phyloP scores from a whole-genome alignment of 768 basidiomycete genomes.

The Hemileccinum rubropunctum region DNA sequence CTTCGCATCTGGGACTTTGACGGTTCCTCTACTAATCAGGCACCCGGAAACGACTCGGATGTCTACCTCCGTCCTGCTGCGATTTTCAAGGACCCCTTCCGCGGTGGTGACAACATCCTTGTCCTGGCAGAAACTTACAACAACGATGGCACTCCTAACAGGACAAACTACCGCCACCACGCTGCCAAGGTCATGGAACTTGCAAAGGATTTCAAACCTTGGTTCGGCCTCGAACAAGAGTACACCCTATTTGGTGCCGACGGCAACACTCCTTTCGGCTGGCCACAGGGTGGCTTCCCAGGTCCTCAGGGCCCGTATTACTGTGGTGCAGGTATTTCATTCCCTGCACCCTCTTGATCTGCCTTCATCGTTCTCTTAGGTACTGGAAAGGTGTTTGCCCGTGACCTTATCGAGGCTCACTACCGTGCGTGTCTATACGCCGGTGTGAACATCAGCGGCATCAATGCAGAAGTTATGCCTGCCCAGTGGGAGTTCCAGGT shows the following conservation, averaged over 20 bases:
- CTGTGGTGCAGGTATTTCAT: slow-evolving; percentile 84
- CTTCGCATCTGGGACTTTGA: slow-evolving; percentile 99
- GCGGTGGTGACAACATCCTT: slow-evolving; percentile 95
- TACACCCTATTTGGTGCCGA: slow-evolving; percentile 97
- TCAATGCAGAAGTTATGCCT: slow-evolving; percentile 99
- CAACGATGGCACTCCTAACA: slow-evolving; percentile 97
- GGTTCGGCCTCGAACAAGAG: slow-evolving; percentile 99
- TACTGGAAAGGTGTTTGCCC: slow-evolving; percentile 96
- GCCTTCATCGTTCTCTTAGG: slow-evolving; percentile 43
- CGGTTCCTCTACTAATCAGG: slow-evolving; percentile 96
- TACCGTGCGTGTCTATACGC: slow-evolving; percentile 95
- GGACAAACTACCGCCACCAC: slow-evolving; percentile 92
- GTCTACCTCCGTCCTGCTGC: slow-evolving; percentile 96
- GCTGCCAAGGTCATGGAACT: slow-evolving; percentile 95
- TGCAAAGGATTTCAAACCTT: slow-evolving; percentile 75
- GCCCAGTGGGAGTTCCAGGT: slow-evolving; percentile 99
- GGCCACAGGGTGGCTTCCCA: slow-evolving; percentile 99
- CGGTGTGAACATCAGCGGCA: slow-evolving; percentile 97
- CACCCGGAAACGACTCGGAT: slow-evolving; percentile 93
- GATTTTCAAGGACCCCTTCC: slow-evolving; percentile 99
- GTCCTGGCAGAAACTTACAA: slow-evolving; percentile 98
- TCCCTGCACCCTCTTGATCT: background rate
- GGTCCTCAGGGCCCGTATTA: slow-evolving; percentile 99
- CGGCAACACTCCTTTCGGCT: slow-evolving; percentile 78
- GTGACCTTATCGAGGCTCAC: slow-evolving; percentile 98